phyloP scores from a whole-genome alignment of 2,329 filamentous ascomycete genomes.

The Claviceps quebecensis region DNA sequence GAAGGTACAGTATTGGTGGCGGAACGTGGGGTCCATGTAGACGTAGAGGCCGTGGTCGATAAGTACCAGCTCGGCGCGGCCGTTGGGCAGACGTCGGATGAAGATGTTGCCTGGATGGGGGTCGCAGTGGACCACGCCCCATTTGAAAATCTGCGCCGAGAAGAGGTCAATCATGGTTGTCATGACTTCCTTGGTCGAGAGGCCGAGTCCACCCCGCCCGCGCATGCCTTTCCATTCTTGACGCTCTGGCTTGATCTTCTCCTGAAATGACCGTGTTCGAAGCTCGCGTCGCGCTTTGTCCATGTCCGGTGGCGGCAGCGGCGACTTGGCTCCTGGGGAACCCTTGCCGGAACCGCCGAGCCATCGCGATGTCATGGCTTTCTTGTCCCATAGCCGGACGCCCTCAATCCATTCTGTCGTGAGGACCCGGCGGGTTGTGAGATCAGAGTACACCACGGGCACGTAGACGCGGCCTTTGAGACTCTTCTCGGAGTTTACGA shows the following conservation, averaged over 20 bases:
- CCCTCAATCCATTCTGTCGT: conserved; percentile 98
- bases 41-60: conserved; percentile 98
- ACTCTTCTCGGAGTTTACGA: conserved; percentile 62
- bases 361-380: conserved; percentile 65
- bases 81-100: conserved; percentile 68
- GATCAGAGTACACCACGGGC: conserved; percentile 67
- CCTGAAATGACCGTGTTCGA: conserved; percentile 36
- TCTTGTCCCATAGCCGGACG: conserved; percentile 82
- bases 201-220: conserved; percentile 66
- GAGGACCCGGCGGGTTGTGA: conserved; percentile 72
- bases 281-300: conserved; percentile 29
- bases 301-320: conserved; percentile 39
- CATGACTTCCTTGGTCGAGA: conserved; percentile 80
- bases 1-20: conserved; percentile 74
- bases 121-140: conserved; percentile 91
- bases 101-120: conserved; percentile 97
- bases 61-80: conserved; percentile 78
- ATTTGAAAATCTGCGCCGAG: conserved; percentile 95
- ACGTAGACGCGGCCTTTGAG: conserved; percentile 76
- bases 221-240: conserved; percentile 61
- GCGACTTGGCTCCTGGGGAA: conserved; percentile 61
- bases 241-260: conserved; percentile 65
- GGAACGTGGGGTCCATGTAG: conserved; percentile 70
- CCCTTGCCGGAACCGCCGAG: conserved; percentile 60
- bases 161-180: conserved; percentile 93